Evolutionary conservation across 768 basidiomycete genomes (phyloP), one percentile per base, ranked within the genome.

Genomic region (Hygrophorus pudorinus): DNA sequence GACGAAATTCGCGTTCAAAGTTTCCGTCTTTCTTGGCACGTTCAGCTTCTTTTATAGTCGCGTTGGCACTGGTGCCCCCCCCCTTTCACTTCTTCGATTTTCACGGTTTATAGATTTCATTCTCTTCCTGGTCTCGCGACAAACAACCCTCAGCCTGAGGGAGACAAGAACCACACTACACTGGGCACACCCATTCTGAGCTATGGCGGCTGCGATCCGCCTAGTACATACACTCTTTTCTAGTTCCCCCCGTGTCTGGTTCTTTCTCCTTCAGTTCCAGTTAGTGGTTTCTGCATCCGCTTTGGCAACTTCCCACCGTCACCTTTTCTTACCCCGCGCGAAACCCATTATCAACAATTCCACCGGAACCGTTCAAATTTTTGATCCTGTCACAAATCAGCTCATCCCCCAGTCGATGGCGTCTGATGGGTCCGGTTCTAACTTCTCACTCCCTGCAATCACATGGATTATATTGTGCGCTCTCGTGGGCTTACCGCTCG

Each of bases 381-480:
- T 75, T 50, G 65, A 76, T 49, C 59, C 75, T 5, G 24, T 36
- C 18, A 73, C 76, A 0, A 59, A 60, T n/a, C 51, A 61, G 39
- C 46, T 57, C 18, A 65, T 81, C 7, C 61, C 69, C 4, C 81
- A 84, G 56, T 74, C 73, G 0, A 45, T 63, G 4, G 80, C 73
- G 2, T 65, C 76, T 2, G 81, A 84, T 53, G 81, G 79, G 6
- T 65, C 72, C 24, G 80, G 81, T 5, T 42, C 39, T 4, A 59
- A 61, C 6, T 75, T 74, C 51, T 63, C 67, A 38, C 45, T 62
- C 2, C 59, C 75, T 17, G 76, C 79, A 1, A 36, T 78, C 10
- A 52, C 81, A 14, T 84, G 81, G 82, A 68, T 80, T 7, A 62
- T 52, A 6, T 79, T 76, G 48, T 67, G 65, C 20, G 65, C 77